Base-by-base conservation (phyloP, 2,329 filamentous ascomycete species). In the Trichoderma brevicompactum region DNA sequence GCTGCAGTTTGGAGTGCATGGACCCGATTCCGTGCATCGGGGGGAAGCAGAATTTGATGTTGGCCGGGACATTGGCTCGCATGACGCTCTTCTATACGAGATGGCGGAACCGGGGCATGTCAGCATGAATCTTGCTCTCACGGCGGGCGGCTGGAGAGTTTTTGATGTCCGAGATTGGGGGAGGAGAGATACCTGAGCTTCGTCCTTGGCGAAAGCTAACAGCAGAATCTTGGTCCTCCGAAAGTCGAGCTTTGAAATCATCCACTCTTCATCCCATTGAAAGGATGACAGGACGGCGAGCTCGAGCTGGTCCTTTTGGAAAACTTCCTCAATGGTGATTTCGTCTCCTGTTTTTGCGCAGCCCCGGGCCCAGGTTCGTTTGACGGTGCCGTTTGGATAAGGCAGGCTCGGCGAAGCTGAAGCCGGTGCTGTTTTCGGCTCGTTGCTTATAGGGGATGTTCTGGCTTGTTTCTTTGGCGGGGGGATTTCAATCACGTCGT, bases 1-100 rank as follows among this genome's bases (percentile, higher is more conserved):
- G 78, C 84, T 96, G 94, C 49, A 98, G 81, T 74, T 99, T 98
- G 56, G 92, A 96, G 77, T 98, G 95, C 93, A 98, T 97, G 71
- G 84, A 88, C 28, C 88, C 89, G 6, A 85, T 81, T 1, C 87
- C 85, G 46, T 87, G 81, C 91, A 97, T 94, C 2, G 85, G 84
- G 15, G 94, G 94, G 73, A 98, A 97, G 74, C 92, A 93, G 64
- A 89, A 89, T 19, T 85, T 85, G 64, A 96, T 82, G 43, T 77
- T 79, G n/a, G 72, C 69, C 17, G 85, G 85, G 9, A 80, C 80
- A 66, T 84, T 85, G 34, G 73, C 75, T 38, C 75, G 77, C 75
- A 86, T 85, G 28, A 78, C 75, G 44, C 78, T 72, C 77, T 84
- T 83, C 75, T 77, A 68, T 66, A 50, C 60, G 68, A 74, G 71